These are phyloP conservation scores for Epichloe gansuensis DNA, from an alignment of 2,329 filamentous ascomycete genomes.

Conservation along the genomic window DNA sequence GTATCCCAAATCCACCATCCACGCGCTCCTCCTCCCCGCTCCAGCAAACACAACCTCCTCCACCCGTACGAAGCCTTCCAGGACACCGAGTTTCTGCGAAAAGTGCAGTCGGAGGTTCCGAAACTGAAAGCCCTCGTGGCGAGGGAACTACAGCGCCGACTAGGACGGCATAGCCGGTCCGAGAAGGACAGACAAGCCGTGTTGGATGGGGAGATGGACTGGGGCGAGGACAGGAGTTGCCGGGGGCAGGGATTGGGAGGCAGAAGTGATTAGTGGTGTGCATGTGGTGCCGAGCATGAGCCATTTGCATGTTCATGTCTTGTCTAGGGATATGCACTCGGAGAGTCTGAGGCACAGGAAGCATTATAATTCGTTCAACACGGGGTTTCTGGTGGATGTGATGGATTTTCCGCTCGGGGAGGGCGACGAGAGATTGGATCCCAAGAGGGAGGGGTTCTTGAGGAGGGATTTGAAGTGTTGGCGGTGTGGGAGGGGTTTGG, in stretches of 20 bases:
- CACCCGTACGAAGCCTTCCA: constrained; percentile 72
- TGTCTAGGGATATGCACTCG: constrained; percentile 69
- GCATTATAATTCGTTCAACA: constrained; percentile 88
- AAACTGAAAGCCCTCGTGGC: constrained; percentile 56
- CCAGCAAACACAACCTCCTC: constrained; percentile 41
- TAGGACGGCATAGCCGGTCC: constrained; percentile 48
- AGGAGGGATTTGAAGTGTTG: constrained; percentile 63
- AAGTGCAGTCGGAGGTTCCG: constrained; percentile 47
- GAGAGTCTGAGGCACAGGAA: constrained; percentile 63
- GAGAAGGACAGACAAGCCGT: constrained; percentile 57
- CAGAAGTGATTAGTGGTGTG: constrained; percentile 64
- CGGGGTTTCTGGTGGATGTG: constrained; percentile 68
- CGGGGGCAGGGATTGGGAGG: constrained; percentile 65
- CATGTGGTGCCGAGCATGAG: constrained; percentile 87
- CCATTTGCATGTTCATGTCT: constrained; percentile 80
- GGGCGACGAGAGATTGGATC: constrained; percentile 51
- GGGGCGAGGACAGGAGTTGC: constrained; percentile 33
- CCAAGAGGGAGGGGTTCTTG: constrained; percentile 46
- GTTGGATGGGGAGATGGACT: constrained; percentile 38
- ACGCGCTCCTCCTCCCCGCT: constrained; percentile 77
- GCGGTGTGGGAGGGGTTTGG: constrained; percentile 67
- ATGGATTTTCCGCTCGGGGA: constrained; percentile 64
- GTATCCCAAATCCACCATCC: constrained; percentile 76
- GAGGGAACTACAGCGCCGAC: constrained; percentile 58
- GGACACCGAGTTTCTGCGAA: constrained; percentile 54